Conservation (phyloP, 2,329 filamentous ascomycete species). For the Dothideomycetes sp. region DNA sequence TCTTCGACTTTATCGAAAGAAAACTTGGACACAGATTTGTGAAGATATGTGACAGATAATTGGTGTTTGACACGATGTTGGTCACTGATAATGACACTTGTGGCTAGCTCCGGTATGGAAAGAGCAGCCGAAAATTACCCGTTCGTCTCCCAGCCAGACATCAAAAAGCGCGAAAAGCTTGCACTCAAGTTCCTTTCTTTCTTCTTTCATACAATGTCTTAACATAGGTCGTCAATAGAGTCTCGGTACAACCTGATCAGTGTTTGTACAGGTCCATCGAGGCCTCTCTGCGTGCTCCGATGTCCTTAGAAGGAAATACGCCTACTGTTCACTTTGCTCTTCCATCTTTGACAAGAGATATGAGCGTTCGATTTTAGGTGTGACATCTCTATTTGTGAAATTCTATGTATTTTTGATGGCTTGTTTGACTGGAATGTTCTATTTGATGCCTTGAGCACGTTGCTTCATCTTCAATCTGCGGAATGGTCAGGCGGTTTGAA, state of each 20-base stretch:
- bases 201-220: constrained; percentile 59
- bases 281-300: constrained; percentile 92
- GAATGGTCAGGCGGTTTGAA: constrained; percentile 2
- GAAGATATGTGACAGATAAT: too few relatives aligned
- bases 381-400: constrained; percentile 30
- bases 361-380: constrained; percentile 33
- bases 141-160: too few relatives aligned
- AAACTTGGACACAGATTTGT: too few relatives aligned
- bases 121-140: too few relatives aligned
- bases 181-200: too few relatives aligned
- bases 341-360: constrained; percentile 41
- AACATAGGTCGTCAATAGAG: constrained; percentile 93
- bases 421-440: constrained; percentile 6
- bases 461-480: constrained; percentile 71
- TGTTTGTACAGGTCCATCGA: constrained; percentile 83
- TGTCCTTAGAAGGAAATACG: constrained; percentile 71
- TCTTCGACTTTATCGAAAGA: too few relatives aligned
- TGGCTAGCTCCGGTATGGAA: too few relatives aligned
- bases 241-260: constrained; percentile 85
- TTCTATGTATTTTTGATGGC: constrained; percentile 10
- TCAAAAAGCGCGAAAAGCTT: too few relatives aligned
- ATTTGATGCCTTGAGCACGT: constrained; percentile 38
- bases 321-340: constrained; percentile 51
- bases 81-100: too few relatives aligned
- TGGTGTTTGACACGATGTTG: too few relatives aligned